Base-by-base conservation (phyloP, 805 yeast species). In the Spencermartinsiella europaea region DNA sequence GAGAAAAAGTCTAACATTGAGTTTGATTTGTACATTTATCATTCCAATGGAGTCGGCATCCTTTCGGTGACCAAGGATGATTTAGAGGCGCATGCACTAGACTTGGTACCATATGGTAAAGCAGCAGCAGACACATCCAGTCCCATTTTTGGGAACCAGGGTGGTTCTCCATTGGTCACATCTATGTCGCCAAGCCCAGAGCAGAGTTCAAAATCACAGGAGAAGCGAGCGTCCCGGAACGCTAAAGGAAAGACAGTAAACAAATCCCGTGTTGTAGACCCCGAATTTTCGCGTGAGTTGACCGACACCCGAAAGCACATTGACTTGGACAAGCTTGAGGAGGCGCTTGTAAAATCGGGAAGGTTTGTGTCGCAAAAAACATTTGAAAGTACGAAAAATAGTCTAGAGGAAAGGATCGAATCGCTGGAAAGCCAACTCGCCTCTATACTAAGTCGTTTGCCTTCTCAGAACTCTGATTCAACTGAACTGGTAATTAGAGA, bases 11-110 rank as follows among this genome's bases (percentile, higher is more conserved):
- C 39, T 3, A 37, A 31, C 4, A 38, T 43, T 14, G 47, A 46
- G 1, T 50, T 50, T 38, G 58, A 55, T 27, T 37, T 47, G 12
- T 55, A 51, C 31, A 34, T 55, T 14, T 44, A 47, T 44, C 53
- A 53, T 34, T 36, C 55, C 36, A 40, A 38, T 12, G 58, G 58
- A 3, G 25, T 54, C n/a, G 38, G 47, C 15, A 45, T 52, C 33
- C 44, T 54, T 14, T 47, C 53, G 33, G 51, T 53, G 10, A 41
- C 31, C 21, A 25, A 38, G 27, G 43, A 47, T 7, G 49, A 43
- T 17, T 34, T 46, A 2, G 42, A 36, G 15, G 46, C 22, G 14
- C 19, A 25, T 12, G 40, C 22, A 4, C 17, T 34, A 16, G 25
- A 20, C 21, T 19, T 34, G 25, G 34, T 20, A 8, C 31, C 31